A percentile compares a stretch with the other conserved stretches of the same genome.
These are phyloP conservation scores for Batkoa obscura DNA, from an alignment of 371 early-diverging fungal genomes.

Conservation along the genomic window DNA sequence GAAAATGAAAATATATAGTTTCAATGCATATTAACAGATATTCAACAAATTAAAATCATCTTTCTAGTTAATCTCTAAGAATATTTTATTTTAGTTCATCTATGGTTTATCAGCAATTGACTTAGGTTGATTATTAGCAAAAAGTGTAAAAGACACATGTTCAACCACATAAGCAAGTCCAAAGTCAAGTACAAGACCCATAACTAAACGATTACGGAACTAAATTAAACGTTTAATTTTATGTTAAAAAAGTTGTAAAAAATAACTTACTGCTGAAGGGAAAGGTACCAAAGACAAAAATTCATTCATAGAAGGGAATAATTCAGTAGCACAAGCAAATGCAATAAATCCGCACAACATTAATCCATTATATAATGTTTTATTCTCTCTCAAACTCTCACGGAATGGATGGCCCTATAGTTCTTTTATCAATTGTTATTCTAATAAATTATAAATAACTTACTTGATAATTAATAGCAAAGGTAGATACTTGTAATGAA, in stretches of 20 bases:
- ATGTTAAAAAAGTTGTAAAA: constrained; percentile 1
- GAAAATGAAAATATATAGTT: too few relatives aligned
- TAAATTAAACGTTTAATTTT: constrained; percentile 9
- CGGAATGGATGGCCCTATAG: constrained; percentile 87
- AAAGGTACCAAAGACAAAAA: constrained; percentile 80
- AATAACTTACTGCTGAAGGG: constrained; percentile 45
- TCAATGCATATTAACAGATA: too few relatives aligned
- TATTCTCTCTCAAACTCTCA: constrained; percentile 91
- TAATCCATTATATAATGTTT: constrained; percentile 77
- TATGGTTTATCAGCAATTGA: constrained; percentile 17
- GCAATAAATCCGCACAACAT: constrained; percentile 71
- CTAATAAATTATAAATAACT: too few relatives aligned
- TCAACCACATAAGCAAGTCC: constrained; percentile 47
- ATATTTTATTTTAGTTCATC: not conserved
- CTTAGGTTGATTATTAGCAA: constrained; percentile 53
- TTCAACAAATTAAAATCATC: too few relatives aligned
- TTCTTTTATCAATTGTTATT: not conserved
- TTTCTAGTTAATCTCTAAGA: not conserved
- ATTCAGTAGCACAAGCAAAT: constrained; percentile 72
- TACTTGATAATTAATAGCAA: constrained; percentile 93
- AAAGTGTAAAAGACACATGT: constrained; percentile 29
- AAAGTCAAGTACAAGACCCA: constrained; percentile 53
- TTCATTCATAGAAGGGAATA: constrained; percentile 77
- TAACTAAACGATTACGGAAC: constrained; percentile 45
- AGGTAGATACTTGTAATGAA: constrained; percentile 97